Conservation (phyloP, 495 filamentous ascomycete genomes). For the Podospora anserina region DNA sequence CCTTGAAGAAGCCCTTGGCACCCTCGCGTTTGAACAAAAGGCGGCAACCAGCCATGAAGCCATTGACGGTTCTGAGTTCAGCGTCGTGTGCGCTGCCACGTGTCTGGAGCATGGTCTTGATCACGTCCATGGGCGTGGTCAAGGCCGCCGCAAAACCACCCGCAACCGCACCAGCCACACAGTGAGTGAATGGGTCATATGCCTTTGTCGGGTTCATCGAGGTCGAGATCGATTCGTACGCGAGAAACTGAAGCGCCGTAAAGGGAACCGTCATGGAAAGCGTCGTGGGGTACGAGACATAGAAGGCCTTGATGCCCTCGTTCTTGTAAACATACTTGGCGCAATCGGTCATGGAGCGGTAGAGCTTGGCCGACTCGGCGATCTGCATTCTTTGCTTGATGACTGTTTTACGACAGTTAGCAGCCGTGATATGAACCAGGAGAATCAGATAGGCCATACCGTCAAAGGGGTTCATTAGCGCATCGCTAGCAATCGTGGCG, state of each 20-base stretch:
- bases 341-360: conserved; percentile 80
- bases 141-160: conserved; percentile 90
- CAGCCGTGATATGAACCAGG: conserved; percentile 20
- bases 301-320: conserved; percentile 90
- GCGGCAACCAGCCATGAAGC: conserved; percentile 74
- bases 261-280: conserved; percentile 98
- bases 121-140: conserved; percentile 94
- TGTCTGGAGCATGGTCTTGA: conserved; percentile 96
- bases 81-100: conserved; percentile 74
- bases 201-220: conserved; percentile 77
- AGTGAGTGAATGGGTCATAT: conserved; percentile 92
- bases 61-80: conserved; percentile 80
- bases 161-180: conserved; percentile 83
- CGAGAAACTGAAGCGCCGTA: conserved; percentile 92
- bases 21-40: conserved; percentile 85
- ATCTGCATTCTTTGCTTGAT: conserved; percentile 99
- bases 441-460: conserved; percentile 53
- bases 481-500: conserved; percentile 94
- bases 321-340: conserved; percentile 78
- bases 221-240: conserved; percentile 95
- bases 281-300: conserved; percentile 97
- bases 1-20: conserved; percentile 83
- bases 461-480: conserved; percentile 99
- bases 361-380: conserved; percentile 79
- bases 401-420: conserved; percentile 50